phyloP scores from a whole-genome alignment of 805 yeast species.

The Metschnikowia lochheadii region DNA sequence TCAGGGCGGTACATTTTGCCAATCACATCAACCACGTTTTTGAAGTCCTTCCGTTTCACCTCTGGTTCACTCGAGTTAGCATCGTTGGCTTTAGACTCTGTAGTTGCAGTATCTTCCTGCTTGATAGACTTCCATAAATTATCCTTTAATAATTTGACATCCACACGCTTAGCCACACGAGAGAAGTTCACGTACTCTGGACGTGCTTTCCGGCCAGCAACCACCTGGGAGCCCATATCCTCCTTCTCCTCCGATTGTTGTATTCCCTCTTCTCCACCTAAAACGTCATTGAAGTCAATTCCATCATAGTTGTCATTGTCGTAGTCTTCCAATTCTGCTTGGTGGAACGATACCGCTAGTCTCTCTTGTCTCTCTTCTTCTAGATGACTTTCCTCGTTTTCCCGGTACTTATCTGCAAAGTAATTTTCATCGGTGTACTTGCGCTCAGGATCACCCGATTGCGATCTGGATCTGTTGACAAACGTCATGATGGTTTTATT shows the following conservation, averaged over 20 bases:
- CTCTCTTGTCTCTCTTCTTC: conserved; percentile 33
- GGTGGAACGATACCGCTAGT: conserved; percentile 35
- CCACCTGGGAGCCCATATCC: conserved; percentile 16
- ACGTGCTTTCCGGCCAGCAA: conserved; percentile 25
- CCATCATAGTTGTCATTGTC: conserved; percentile 36
- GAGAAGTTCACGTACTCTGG: conserved; percentile 55
- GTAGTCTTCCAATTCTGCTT: conserved; percentile 39
- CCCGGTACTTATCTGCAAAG: conserved; percentile 62
- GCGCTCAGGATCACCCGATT: conserved; percentile 10
- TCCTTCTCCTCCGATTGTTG: conserved; percentile 14
- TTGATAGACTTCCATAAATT: conserved; percentile 65
- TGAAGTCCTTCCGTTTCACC: conserved; percentile 36
- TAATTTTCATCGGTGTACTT: conserved; percentile 58
- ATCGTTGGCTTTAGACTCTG: conserved; percentile 1
- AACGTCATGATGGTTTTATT: conserved; percentile 35
- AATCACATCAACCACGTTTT: conserved; percentile 45
- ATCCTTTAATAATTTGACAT: conserved; percentile 66
- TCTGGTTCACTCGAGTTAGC: conserved; percentile 18
- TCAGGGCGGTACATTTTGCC: conserved; percentile 51
- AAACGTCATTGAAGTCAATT: conserved; percentile 42
- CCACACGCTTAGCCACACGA: conserved; percentile 72
- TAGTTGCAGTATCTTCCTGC: conserved; percentile 11
- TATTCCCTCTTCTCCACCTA: conserved; percentile 24
- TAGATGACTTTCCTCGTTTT: conserved; percentile 24
- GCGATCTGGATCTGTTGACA: conserved; percentile 2